Evolutionary conservation across 2,329 filamentous ascomycete species (phyloP).

Genomic region (Ophiostoma piceae): DNA sequence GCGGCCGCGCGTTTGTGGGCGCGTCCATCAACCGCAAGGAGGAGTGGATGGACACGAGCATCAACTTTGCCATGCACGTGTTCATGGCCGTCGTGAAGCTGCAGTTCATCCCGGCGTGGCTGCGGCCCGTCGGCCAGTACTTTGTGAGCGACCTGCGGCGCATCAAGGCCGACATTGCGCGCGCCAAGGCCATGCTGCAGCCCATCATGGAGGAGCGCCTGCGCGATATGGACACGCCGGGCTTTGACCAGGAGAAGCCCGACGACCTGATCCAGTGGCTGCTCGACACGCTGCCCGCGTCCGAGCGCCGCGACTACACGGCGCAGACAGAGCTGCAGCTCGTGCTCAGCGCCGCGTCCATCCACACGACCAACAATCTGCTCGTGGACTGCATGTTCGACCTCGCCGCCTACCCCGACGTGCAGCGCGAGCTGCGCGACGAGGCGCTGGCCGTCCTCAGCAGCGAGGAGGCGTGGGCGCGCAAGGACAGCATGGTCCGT

Average conservation of each 20-base stretch:
- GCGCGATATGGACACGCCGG: conserved; percentile 37
- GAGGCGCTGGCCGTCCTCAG: conserved; percentile 44
- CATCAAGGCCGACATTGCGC: conserved; percentile 41
- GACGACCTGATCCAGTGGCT: conserved; percentile 46
- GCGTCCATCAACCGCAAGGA: conserved; percentile 46
- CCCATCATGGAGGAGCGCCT: conserved; percentile 46
- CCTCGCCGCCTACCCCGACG: conserved; percentile 44
- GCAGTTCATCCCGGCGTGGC: conserved; percentile 48
- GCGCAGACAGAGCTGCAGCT: conserved; percentile 42
- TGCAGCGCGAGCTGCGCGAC: conserved; percentile 44
- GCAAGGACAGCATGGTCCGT: conserved; percentile 41
- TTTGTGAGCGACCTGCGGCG: conserved; percentile 44
- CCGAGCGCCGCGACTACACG: conserved; percentile 37
- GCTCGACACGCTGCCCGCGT: conserved; percentile 38
- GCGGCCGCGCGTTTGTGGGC: conserved; percentile 51
- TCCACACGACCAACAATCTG: conserved; percentile 43
- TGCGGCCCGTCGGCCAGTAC: conserved; percentile 44
- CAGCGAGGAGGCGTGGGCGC: conserved; percentile 39
- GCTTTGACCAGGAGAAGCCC: conserved; percentile 37
- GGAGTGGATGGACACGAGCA: conserved; percentile 49
- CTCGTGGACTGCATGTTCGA: conserved; percentile 48
- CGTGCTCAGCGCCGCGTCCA: conserved; percentile 42
- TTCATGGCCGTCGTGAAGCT: conserved; percentile 47
- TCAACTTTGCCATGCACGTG: conserved; percentile 47
- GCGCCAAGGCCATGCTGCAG: conserved; percentile 41